A percentile compares a stretch with the other conserved stretches of the same genome.
These are phyloP conservation scores for Epichloe coenophiala DNA, from an alignment of 2,329 filamentous ascomycete genomes.

Conservation along the genomic window DNA sequence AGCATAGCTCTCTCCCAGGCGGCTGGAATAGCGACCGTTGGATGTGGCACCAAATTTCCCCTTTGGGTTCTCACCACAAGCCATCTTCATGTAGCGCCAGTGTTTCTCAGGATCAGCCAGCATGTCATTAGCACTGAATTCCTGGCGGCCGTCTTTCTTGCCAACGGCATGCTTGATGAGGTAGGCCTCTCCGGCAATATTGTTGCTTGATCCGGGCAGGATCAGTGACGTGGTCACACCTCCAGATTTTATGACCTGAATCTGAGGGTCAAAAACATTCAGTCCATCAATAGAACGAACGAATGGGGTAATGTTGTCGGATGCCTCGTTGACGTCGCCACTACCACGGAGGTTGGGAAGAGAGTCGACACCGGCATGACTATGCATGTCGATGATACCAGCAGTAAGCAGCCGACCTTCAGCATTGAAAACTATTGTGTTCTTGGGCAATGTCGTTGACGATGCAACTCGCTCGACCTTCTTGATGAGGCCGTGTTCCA, in stretches of 20 bases:
- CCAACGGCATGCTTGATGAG: slow-evolving; percentile 56
- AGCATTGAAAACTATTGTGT: slow-evolving; percentile 41
- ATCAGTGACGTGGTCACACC: slow-evolving; percentile 58
- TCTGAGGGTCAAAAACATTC: slow-evolving; percentile 48
- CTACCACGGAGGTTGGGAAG: slow-evolving; percentile 42
- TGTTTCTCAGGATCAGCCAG: slow-evolving; percentile 50
- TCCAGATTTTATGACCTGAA: slow-evolving; percentile 57
- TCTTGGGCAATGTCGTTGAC: slow-evolving; percentile 26
- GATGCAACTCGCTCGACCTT: slow-evolving; percentile 33
- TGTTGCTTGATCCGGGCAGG: slow-evolving; percentile 57
- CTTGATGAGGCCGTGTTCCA: slow-evolving; percentile 48
- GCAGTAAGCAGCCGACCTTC: slow-evolving; percentile 47
- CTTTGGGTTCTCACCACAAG: slow-evolving; percentile 59
- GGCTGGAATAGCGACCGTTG: slow-evolving; percentile 38
- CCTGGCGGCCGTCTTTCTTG: slow-evolving; percentile 41
- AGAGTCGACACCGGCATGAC: slow-evolving; percentile 46
- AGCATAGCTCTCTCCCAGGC: slow-evolving; percentile 56
- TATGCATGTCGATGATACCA: slow-evolving; percentile 62
- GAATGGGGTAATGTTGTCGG: slow-evolving; percentile 51
- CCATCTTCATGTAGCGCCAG: slow-evolving; percentile 67
- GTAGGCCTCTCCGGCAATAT: slow-evolving; percentile 58
- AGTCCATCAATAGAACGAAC: slow-evolving; percentile 54
- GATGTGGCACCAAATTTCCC: slow-evolving; percentile 31
- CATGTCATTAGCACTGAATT: slow-evolving; percentile 50
- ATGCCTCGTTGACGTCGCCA: slow-evolving; percentile 50